Percentiles rank a stretch among this genome's conserved stretches.
These are phyloP conservation scores for Suillus cothurnatus DNA, from an alignment of 768 basidiomycete genomes.

Conservation along the genomic window DNA sequence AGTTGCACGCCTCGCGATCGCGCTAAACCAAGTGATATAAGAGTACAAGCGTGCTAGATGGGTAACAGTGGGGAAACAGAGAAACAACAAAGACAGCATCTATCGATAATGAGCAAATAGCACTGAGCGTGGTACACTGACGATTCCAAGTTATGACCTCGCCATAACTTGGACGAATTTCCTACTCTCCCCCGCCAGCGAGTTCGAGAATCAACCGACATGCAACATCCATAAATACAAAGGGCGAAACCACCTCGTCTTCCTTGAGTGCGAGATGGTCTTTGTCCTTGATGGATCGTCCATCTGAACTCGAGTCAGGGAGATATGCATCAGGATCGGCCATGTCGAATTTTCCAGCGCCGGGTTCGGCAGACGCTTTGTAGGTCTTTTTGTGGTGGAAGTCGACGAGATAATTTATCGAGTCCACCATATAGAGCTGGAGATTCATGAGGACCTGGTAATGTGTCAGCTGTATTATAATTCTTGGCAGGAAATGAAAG, in stretches of 20 bases:
- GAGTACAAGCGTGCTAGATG: conserved; percentile 11
- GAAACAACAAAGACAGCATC: conserved; percentile 12
- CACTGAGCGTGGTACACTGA: conserved; percentile 8
- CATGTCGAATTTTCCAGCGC: conserved; percentile 74
- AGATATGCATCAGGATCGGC: conserved; percentile 32
- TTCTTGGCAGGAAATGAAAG: not conserved
- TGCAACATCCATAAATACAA: conserved; percentile 96
- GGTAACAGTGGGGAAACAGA: conserved; percentile 6
- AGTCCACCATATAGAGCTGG: conserved; percentile 95
- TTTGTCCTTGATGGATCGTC: conserved; percentile 57
- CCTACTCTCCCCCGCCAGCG: conserved; percentile 64
- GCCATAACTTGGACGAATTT: not conserved
- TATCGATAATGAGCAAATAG: conserved; percentile 11
- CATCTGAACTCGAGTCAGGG: conserved; percentile 57
- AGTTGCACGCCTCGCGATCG: not conserved
- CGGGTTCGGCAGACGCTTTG: conserved; percentile 66
- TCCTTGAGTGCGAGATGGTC: conserved; percentile 43
- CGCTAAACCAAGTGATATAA: conserved; percentile 11
- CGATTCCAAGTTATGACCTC: conserved; percentile 3
- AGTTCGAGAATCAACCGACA: conserved; percentile 93
- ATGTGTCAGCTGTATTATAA: conserved; percentile 4
- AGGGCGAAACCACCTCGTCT: conserved; percentile 80
- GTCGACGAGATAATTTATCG: conserved; percentile 95
- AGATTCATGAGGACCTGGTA: conserved; percentile 92
- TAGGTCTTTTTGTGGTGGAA: conserved; percentile 98